Evolutionary conservation across 352 stramenopile species (phyloP).

Genomic region (Pythium coloratum): DNA sequence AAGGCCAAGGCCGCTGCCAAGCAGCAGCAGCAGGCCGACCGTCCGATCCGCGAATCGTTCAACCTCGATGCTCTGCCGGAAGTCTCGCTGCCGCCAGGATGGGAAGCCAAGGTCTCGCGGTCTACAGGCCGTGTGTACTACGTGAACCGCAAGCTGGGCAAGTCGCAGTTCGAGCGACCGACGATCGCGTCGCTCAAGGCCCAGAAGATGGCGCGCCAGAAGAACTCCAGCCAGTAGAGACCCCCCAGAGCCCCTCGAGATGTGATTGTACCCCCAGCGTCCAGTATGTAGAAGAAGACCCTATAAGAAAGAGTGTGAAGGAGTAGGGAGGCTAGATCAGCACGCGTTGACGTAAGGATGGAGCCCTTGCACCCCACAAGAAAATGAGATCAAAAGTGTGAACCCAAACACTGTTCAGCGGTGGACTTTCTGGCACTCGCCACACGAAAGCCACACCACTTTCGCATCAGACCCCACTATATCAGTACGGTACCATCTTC

Average conservation of each 20-base stretch:
- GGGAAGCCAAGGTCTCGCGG: conserved; percentile 86
- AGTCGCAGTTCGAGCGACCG: conserved; percentile 84
- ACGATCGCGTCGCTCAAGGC: conserved; percentile 86
- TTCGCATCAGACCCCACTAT: too few relatives aligned
- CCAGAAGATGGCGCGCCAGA: conserved; percentile 77
- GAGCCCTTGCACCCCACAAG: not conserved
- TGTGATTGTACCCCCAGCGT: not conserved
- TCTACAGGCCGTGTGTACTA: conserved; percentile 88
- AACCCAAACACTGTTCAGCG: not conserved
- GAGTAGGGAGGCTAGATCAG: not conserved
- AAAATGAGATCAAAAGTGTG: not conserved
- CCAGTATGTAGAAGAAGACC: conserved; percentile 7
- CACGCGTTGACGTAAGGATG: not conserved
- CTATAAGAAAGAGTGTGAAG: not conserved
- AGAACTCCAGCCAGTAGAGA: conserved; percentile 29
- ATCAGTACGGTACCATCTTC: too few relatives aligned
- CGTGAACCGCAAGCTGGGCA: conserved; percentile 85
- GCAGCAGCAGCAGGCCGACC: conserved; percentile 44
- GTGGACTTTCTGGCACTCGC: too few relatives aligned
- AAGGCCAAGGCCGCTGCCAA: conserved; percentile 19
- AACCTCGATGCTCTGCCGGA: conserved; percentile 83
- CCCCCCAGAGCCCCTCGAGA: not conserved
- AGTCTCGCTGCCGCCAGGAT: conserved; percentile 76
- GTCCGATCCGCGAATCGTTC: conserved; percentile 78
- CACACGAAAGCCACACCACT: too few relatives aligned